Evolutionary conservation across 2,329 filamentous ascomycete species (phyloP).

Genomic region (Aspergillus alliaceus): DNA sequence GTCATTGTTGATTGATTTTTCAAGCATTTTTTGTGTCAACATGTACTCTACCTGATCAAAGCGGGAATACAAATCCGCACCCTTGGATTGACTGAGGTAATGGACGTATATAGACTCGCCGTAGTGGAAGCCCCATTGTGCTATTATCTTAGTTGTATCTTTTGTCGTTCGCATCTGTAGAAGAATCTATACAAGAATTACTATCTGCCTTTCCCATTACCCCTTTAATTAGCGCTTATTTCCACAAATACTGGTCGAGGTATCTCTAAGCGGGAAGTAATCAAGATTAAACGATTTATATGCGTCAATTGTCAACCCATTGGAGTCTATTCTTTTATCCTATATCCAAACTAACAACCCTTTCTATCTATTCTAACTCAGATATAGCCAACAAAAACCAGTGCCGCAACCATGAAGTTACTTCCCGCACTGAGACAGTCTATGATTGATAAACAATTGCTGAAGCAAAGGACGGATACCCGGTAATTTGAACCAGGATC

Average conservation of each 20-base stretch:
- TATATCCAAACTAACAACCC: neutral
- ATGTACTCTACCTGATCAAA: constrained; percentile 41
- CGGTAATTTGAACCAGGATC: neutral
- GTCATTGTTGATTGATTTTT: constrained; percentile 27
- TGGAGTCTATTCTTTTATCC: neutral
- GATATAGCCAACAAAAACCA: neutral
- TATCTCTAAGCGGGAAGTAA: neutral
- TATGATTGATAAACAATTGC: neutral
- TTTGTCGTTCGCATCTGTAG: neutral
- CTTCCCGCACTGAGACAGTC: neutral
- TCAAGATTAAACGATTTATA: neutral
- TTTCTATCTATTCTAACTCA: constrained; percentile 1
- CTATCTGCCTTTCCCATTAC: neutral
- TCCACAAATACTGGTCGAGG: neutral
- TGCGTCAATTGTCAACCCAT: neutral
- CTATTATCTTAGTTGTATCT: constrained; percentile 3
- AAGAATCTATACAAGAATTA: too few species aligned
- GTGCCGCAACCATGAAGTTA: constrained; percentile 2
- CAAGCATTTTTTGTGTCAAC: constrained; percentile 34
- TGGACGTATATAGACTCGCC: constrained; percentile 34
- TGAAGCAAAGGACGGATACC: neutral
- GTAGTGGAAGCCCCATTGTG: constrained; percentile 21
- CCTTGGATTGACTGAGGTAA: constrained; percentile 21
- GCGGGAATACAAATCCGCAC: constrained; percentile 30
- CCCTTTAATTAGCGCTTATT: neutral